Evolutionary conservation across 148 eudicot genomes (phyloP), one percentile per base, ranked within the genome.

Genomic region (Dianthus caryophyllus): DNA sequence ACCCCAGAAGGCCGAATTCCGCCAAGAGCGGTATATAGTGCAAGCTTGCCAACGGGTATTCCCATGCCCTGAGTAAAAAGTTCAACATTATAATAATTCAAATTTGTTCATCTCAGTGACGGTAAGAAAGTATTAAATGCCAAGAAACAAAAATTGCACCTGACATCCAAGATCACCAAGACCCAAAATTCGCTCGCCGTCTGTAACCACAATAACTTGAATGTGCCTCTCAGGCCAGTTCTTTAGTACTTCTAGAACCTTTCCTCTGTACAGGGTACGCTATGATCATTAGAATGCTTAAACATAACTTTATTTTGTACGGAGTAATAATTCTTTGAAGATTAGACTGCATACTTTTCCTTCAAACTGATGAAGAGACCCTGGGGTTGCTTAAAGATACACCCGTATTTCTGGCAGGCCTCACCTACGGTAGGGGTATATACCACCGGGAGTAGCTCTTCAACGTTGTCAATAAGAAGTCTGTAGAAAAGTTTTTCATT

Each of bases 91-190:
- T 18, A 9, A 66, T 66, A 2, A 41, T 24, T 48, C 68, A 62
- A 51, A 30, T 51, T 9, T 21, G 21, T 59, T 18, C 39, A n/a
- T 17, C 18, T 21, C 21, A 49, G 6, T 49, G 53, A 49, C 5
- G 53, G 22, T 49, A 21, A 6, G 17, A 8, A 55, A 55, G 24
- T 25, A 26, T 9, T 2, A 6, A 55, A 22, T n/a, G n/a, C n/a
- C n/a, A n/a, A n/a, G n/a, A n/a, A 43, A 62, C 48, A 77, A 29
- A 47, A 57, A 22, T 33, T 61, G 77, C 74, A 88, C 97, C 92
- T 94, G 99, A 76, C 96, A 94, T n/a, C 99, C 99, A 57, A 94
- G 99, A 75, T 94, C 97, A 24, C 99, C 99, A 44, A 94, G 99
- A 10, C 99, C 99, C 76, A 94, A 85, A 47, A 94, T 94, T 44